Evolutionary conservation across 2,329 filamentous ascomycete genomes (phyloP), one percentile per base, ranked within the genome.

Genomic region (Paecilomyces variotii): DNA sequence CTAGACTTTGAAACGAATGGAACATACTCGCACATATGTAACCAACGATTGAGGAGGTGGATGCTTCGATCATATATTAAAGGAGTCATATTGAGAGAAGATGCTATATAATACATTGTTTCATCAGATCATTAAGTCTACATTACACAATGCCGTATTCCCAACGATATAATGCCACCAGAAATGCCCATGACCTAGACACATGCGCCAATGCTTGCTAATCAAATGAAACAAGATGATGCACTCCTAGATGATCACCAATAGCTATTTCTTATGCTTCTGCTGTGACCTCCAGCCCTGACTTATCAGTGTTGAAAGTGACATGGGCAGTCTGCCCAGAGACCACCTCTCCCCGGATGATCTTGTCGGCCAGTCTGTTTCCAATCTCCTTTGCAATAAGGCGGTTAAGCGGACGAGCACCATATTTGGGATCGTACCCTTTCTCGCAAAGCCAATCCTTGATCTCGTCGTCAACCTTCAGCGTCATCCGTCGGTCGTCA

Each of bases 361-460:
- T 95, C 78, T 88, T 89, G 70, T 96, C 92, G 0, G 94, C 94
- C 45, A 97, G 81, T 2, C 85, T 82, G 72, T 97, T 97, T 60
- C 90, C 87, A 64, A 99, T 91, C 75, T 97, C 86, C 68, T 88
- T 96, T 25, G 89, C 85, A 64, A 97, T 97, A 56, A 97, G 82
- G 39, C 94, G 82, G 73, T 97, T 97, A 32, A 97, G 80, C 28
- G 94, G 94, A 5, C 94, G 82, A 6, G 94, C 94, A 62, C 94
- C 94, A 70, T 91, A 97, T 68, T 87, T 87, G 25, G 93, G 90
- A 69, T 97, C 91, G 71, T 97, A 97, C 1, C 93, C 93, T 62
- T 86, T 84, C 62, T 94, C 88, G 49, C 90, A 91, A 4, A 97
- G 84, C 92, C 92, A 97, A 62, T 87, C 81, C 68, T 89, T 89